Conservation (phyloP, 73 alveolate species). For the Tetrahymena thermophila region DNA sequence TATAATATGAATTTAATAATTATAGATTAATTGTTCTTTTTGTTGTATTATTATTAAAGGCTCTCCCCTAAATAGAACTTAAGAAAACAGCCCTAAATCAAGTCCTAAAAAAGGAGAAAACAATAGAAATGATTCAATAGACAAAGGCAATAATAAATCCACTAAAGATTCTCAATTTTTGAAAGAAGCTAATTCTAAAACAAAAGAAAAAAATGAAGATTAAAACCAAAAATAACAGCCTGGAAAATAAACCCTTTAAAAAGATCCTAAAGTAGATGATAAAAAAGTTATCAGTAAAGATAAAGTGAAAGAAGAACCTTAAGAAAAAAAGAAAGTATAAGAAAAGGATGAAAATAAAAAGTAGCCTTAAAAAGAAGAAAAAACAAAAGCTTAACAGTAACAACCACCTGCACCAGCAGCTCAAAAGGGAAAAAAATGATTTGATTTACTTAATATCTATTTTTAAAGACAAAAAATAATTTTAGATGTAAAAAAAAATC, state of each 20-base stretch:
- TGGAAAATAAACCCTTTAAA: neutral
- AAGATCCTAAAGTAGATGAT: neutral
- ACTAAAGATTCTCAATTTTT: neutral
- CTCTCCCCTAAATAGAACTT: neutral
- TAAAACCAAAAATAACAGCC: neutral
- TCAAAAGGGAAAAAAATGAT: neutral
- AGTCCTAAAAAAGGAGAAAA: neutral
- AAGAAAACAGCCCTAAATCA: neutral
- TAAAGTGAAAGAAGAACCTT: neutral
- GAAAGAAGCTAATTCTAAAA: neutral
- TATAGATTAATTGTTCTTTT: neutral
- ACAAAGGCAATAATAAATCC: neutral
- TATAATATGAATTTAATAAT: neutral
- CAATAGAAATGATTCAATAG: neutral
- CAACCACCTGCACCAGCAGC: neutral
- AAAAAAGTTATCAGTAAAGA: neutral
- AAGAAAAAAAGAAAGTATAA: neutral
- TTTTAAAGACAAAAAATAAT: no score
- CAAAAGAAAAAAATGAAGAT: neutral
- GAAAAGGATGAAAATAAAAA: neutral
- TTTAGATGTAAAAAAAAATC: no score
- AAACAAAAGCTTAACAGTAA: neutral
- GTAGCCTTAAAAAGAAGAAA: neutral
- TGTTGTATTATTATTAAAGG: neutral
- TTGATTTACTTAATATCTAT: no score